Base-by-base conservation (phyloP, 768 basidiomycete species). In the Boletus fagicola region DNA sequence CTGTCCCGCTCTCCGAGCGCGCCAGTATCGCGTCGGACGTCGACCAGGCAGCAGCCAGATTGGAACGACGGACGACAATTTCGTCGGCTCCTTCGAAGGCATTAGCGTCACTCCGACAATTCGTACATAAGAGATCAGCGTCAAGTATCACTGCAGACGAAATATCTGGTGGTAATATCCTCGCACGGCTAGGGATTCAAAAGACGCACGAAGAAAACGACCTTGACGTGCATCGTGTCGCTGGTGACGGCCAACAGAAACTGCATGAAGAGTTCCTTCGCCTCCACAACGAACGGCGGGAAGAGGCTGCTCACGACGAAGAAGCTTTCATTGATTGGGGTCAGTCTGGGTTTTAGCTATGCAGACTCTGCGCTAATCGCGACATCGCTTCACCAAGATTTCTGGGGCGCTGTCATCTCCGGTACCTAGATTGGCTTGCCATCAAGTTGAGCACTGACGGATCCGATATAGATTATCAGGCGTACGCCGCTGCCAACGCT, bases 391-490 rank as follows among this genome's bases (percentile, higher is more conserved):
- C 38, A 49, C 55, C 63, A 62, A 94, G 92, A 90, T 63, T 97
- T 98, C 75, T 97, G 97, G 97, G 95, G 94, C 1, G 83, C 80
- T 11, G 95, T 99, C 3, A 88, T 98, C 68, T 91, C 90, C 62
- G 91, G 91, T 89, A 65, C 42, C 75, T 62, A 20, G 22, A 53
- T 54, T 31, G 24, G 38, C 47, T 43, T 49, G 24, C 56, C 20
- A 13, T 54, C 38, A 18, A 47, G 46, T 24, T 8, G 38, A 15
- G 20, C 43, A 39, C 52, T 59, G 26, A 72, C 53, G 16, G n/a
- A 40, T 33, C 26, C 28, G 35, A 7, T 33, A 45, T 57, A 87
- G 94, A 98, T 71, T 99, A 98, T 68, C 90, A 94, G 68, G 78
- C 75, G 5, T 96, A 94, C 55, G 97, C 97, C 6, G 75, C 90